These are phyloP conservation scores for Phoma herbarum DNA, from an alignment of 2,329 filamentous ascomycete genomes.

Conservation along the genomic window DNA sequence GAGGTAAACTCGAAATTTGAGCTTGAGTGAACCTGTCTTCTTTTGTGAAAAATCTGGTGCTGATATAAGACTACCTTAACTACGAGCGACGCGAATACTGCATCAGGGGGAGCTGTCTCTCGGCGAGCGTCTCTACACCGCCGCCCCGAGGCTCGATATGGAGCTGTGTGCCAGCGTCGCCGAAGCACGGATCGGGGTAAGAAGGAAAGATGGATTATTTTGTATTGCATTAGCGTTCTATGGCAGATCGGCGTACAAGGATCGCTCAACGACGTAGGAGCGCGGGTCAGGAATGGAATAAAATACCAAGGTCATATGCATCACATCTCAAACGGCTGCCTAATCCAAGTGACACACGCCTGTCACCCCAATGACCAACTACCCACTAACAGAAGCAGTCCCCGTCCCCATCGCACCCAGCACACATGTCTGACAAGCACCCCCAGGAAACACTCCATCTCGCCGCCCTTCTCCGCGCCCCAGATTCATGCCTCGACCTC, in stretches of 20 bases:
- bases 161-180: neutral
- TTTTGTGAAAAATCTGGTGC: neutral
- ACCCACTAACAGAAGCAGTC: too few relatives aligned
- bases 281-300: too few relatives aligned
- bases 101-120: neutral
- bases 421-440: too few relatives aligned
- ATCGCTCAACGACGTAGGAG: neutral
- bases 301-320: too few relatives aligned
- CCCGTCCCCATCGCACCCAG: too few relatives aligned
- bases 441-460: too few relatives aligned
- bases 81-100: neutral
- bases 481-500: too few relatives aligned
- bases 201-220: slow-evolving; percentile 1
- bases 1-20: slow-evolving; percentile 44
- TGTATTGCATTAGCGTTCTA: slow-evolving; percentile 23
- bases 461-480: too few relatives aligned
- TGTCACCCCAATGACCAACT: too few relatives aligned
- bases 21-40: neutral
- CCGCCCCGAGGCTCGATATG: neutral
- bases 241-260: slow-evolving; percentile 15
- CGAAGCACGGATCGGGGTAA: too few relatives aligned
- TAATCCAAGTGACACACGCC: too few relatives aligned
- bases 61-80: neutral
- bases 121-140: neutral
- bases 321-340: too few relatives aligned